These are phyloP conservation scores for Lactifluus piperatus DNA, from an alignment of 768 basidiomycete species.

Conservation along the genomic window DNA sequence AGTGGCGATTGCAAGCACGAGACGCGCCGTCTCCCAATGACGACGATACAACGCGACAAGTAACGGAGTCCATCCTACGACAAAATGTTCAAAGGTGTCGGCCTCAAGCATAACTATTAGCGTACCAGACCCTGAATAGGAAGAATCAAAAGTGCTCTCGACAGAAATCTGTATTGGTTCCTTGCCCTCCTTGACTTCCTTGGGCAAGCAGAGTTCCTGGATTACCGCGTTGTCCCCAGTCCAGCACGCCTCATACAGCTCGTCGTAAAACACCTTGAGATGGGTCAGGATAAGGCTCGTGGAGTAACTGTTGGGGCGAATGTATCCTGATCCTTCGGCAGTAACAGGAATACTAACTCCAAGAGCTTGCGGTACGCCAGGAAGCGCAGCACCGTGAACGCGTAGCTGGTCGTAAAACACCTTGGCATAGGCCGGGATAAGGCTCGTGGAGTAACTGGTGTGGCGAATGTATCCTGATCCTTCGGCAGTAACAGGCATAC, in stretches of 20 bases:
- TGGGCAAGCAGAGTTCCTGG: conserved; percentile 44
- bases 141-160: conserved; percentile 22
- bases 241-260: conserved; percentile 49
- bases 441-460: conserved; percentile 9
- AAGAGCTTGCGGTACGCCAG: no score
- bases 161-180: conserved; percentile 40
- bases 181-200: conserved; percentile 23
- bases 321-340: conserved; percentile 22
- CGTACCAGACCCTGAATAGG: conserved; percentile 11
- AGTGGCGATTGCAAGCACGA: conserved; percentile 47
- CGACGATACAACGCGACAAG: conserved; percentile 40
- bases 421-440: conserved; percentile 29
- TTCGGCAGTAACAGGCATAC: not conserved
- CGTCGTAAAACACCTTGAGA: conserved; percentile 36
- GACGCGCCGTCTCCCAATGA: conserved; percentile 49
- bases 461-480: conserved; percentile 25
- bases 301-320: conserved; percentile 21
- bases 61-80: conserved; percentile 41
- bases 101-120: not conserved
- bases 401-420: conserved; percentile 44
- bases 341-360: not conserved
- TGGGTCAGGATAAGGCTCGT: conserved; percentile 26
- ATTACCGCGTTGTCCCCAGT: conserved; percentile 43
- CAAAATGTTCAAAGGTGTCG: not conserved
- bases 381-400: no score